phyloP scores from a whole-genome alignment of 345 rosid genomes.

The Pelargonium nanum region DNA sequence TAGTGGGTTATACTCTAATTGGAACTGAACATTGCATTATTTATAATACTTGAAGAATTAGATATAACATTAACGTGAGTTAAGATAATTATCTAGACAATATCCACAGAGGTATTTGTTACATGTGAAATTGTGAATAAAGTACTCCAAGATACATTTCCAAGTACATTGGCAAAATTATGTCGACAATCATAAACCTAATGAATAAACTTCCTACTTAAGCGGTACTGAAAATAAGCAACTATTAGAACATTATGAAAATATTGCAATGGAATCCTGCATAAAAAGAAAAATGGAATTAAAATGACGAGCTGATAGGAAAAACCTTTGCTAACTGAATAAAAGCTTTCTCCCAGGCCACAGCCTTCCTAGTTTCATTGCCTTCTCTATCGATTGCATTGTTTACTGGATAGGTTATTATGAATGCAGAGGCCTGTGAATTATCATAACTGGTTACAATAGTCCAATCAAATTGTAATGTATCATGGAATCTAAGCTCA shows the following conservation, averaged over 20 bases:
- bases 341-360: constrained; percentile 97
- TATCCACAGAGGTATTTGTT: background rate
- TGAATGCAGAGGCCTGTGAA: constrained; percentile 89
- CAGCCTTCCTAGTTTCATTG: constrained; percentile 56
- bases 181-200: background rate
- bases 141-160: background rate
- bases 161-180: background rate
- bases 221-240: background rate
- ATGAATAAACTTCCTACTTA: background rate
- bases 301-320: background rate
- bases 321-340: constrained; percentile 76
- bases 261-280: background rate
- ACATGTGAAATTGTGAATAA: background rate
- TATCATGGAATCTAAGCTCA: constrained; percentile 17
- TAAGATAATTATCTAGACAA: background rate
- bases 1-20: background rate
- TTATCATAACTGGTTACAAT: constrained; percentile 15
- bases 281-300: background rate
- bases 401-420: constrained; percentile 90
- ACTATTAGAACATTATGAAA: background rate
- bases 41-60: too few species aligned
- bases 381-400: constrained; percentile 55
- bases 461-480: constrained; percentile 3
- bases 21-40: background rate
- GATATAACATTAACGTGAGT: background rate